phyloP scores from a whole-genome alignment of 129 eudicot genomes.

The Lonicera japonica region DNA sequence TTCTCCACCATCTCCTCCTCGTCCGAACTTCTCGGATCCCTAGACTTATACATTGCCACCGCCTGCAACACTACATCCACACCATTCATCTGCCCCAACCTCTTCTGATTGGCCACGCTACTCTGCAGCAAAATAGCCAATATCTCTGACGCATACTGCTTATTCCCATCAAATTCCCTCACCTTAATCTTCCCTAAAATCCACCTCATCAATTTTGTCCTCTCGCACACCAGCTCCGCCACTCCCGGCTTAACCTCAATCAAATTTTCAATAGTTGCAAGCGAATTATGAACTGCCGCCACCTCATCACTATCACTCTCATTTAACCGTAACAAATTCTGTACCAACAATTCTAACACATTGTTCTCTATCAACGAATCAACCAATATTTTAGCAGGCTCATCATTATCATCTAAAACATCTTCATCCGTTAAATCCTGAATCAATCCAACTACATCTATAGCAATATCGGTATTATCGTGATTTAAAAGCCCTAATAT shows the following conservation, averaged over 20 bases:
- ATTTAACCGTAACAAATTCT: constrained; percentile 48
- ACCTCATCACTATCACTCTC: constrained; percentile 77
- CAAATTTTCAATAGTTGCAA: constrained; percentile 77
- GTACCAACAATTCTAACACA: constrained; percentile 70
- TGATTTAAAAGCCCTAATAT: constrained; percentile 59
- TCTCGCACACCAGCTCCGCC: constrained; percentile 87
- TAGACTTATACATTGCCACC: constrained; percentile 81
- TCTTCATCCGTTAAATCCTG: constrained; percentile 94
- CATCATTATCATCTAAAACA: constrained; percentile 70
- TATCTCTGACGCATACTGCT: constrained; percentile 94
- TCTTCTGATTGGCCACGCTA: constrained; percentile 78
- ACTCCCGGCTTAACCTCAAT: constrained; percentile 82
- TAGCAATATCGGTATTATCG: constrained; percentile 80
- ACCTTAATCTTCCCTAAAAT: constrained; percentile 74
- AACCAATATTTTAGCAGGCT: constrained; percentile 59
- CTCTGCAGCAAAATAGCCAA: constrained; percentile 89
- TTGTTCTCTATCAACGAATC: constrained; percentile 76
- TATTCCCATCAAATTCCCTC: constrained; percentile 87
- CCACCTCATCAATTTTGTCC: constrained; percentile 87
- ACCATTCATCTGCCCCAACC: constrained; percentile 89
- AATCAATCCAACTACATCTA: constrained; percentile 61
- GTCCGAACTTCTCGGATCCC: constrained; percentile 78
- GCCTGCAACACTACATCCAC: constrained; percentile 97
- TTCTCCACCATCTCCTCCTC: constrained; percentile 99
- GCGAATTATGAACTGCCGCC: constrained; percentile 56